phyloP scores from a whole-genome alignment of 73 alveolate species.

The Paramecium biaurelia region DNA sequence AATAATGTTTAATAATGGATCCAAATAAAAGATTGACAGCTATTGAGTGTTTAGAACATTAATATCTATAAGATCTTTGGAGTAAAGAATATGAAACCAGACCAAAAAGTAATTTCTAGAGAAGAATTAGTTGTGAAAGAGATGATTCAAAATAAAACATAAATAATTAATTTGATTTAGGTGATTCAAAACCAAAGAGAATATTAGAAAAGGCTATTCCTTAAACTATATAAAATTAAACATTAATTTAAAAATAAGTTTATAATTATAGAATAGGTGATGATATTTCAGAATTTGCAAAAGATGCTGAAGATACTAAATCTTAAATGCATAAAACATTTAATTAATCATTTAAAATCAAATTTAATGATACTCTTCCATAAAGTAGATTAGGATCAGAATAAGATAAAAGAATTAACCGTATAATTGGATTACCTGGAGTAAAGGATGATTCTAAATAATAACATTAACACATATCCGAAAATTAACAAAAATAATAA shows the following conservation, averaged over 20 bases:
- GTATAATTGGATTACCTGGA: background rate
- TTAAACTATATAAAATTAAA: slow-evolving; percentile 10
- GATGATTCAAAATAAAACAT: slow-evolving; percentile 27
- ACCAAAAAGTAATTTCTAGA: slow-evolving; percentile 18
- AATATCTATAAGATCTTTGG: slow-evolving; percentile 83
- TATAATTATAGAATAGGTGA: slow-evolving; percentile 37
- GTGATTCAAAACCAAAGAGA: background rate
- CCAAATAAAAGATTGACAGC: slow-evolving; percentile 88
- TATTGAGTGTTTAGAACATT: slow-evolving; percentile 85
- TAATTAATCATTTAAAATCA: slow-evolving; percentile 17
- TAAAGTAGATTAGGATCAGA: slow-evolving; percentile 51
- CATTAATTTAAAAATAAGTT: background rate
- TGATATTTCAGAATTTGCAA: background rate
- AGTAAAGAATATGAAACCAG: slow-evolving; percentile 68
- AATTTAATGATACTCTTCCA: background rate
- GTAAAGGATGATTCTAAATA: background rate
- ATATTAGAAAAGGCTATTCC: background rate
- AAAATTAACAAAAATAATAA: background rate
- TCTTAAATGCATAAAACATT: slow-evolving; percentile 21
- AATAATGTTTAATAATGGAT: slow-evolving; percentile 86
- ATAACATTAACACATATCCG: background rate
- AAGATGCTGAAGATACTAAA: background rate
- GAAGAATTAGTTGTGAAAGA: slow-evolving; percentile 35
- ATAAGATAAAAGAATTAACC: slow-evolving; percentile 36
- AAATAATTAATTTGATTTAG: background rate